Percentiles rank a stretch among this genome's conserved stretches.
Conservation (phyloP, 139 green algal genomes). For the Pedinophyceae sp. region DNA sequence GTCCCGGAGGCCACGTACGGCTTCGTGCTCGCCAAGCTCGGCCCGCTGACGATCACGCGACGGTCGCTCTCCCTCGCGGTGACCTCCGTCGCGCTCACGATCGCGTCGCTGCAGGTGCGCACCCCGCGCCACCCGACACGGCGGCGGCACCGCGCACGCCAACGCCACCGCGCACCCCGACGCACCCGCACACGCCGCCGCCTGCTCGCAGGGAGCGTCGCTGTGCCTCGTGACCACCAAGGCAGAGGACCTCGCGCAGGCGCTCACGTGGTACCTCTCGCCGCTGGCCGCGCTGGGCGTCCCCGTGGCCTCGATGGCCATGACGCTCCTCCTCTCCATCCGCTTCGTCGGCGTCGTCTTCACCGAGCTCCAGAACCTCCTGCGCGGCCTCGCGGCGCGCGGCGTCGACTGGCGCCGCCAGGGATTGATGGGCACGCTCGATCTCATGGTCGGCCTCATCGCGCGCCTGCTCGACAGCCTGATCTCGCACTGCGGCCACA, state of each 20-base stretch:
- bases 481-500: neutral
- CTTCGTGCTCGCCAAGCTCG: neutral
- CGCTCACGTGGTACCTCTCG: neutral
- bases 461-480: neutral
- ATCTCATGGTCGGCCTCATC: neutral
- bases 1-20: neutral
- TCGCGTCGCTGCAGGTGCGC: slow-evolving; percentile 1
- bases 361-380: neutral
- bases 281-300: neutral
- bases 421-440: neutral
- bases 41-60: neutral
- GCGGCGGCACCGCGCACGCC: too few relatives aligned
- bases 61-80: slow-evolving; percentile 1
- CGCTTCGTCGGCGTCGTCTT: neutral
- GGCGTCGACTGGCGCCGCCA: neutral
- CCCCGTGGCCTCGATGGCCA: neutral
- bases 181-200: too few relatives aligned
- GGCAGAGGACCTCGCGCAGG: neutral
- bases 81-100: neutral
- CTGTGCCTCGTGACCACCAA: slow-evolving; percentile 4
- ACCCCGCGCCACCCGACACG: too few relatives aligned
- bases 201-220: too few relatives aligned
- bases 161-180: too few relatives aligned
- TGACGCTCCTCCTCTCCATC: neutral
- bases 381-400: slow-evolving; percentile 2